Base-by-base conservation (phyloP, 805 yeast species). In the Ogataea siamensis region DNA sequence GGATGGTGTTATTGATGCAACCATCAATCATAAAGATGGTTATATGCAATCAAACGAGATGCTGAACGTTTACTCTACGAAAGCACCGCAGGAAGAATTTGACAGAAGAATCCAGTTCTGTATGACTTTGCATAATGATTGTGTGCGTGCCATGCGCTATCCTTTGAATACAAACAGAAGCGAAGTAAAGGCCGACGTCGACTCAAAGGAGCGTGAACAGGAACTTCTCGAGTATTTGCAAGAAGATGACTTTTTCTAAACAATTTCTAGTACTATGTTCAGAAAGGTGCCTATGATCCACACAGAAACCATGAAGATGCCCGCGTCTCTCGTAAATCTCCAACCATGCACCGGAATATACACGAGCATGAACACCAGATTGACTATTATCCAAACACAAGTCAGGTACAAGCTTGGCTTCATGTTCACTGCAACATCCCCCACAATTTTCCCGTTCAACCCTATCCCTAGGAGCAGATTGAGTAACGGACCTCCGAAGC, bases 1-100 rank as follows among this genome's bases (percentile, higher is more conserved):
- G 55, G 99, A 93, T 60, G 96, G 96, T 43, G 98, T 93, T 36
- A 87, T 93, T 58, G 98, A 93, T 56, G 98, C 99, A 3, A 76
- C 79, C 39, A 84, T 93, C 51, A 86, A 93, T 60, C 96, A 89
- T 64, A 87, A 86, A 57, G 72, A 77, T 46, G 97, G 97, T 2
- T 89, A 69, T 60, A 89, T 93, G 84, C 89, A 88, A 66, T 83
- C 94, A 25, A 82, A 79, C 51, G 99, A 93, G 62, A 67, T 87
- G 42, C 66, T 78, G 54, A 96, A 93, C 61, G 75, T 89, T 34
- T 93, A 93, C 63, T 82, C 93, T 7, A 87, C 98, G 0, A 75
- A 71, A 31, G 81, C 80, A 54, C 99, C 99, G 22, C 96, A 87
- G 64, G 68, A 66, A 11, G 84, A 87, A 42, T 87, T 87, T 66